Base-by-base conservation (phyloP, 495 filamentous ascomycete genomes). In the Penicillium fimorum region DNA sequence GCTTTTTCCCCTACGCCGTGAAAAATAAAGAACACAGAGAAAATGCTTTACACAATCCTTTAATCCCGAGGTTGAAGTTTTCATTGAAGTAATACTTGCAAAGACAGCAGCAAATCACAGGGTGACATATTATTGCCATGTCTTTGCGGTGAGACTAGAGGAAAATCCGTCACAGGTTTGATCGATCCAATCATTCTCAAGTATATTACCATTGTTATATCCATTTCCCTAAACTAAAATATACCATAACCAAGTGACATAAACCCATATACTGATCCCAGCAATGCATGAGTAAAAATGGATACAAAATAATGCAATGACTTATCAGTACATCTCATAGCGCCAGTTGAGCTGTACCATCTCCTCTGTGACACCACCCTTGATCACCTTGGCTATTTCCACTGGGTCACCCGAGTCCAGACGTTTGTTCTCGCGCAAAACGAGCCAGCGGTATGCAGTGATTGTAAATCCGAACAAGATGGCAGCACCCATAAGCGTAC, bases 321-420 rank as follows among this genome's bases (percentile, higher is more conserved):
- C 12, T 18, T 3, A 30, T 46, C 32, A 76, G 52, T 70, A 74
- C 67, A 73, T 73, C 53, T 74, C 71, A 56, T 76, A 76, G n/a
- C 71, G 63, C 73, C 71, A 76, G 20, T 57, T 55, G 5, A 76
- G 49, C 17, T 65, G 62, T n/a, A 76, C 61, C 71, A 73, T 73
- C 50, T 76, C 71, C 47, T 72, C 62, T 0, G 71, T 76, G 6
- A 74, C 73, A 13, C 73, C 73, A 12, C 66, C 66, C 63, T 68
- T 73, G 13, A 72, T 58, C 2, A 63, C 73, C 60, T 68, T 70
- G 0, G 58, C 65, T 46, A 72, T 67, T 54, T 69, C 27, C 24
- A 56, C 66, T 2, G 58, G 60, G 30, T 70, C 63, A 22, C 69
- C 67, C 2, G 69, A 69, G 52, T 74, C 70, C 46, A 74, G 50